Percentiles rank a stretch among this genome's conserved stretches.
phyloP scores from a whole-genome alignment of 2,329 filamentous ascomycete species.

The Ophiocordyceps camponoti-rufipedis region DNA sequence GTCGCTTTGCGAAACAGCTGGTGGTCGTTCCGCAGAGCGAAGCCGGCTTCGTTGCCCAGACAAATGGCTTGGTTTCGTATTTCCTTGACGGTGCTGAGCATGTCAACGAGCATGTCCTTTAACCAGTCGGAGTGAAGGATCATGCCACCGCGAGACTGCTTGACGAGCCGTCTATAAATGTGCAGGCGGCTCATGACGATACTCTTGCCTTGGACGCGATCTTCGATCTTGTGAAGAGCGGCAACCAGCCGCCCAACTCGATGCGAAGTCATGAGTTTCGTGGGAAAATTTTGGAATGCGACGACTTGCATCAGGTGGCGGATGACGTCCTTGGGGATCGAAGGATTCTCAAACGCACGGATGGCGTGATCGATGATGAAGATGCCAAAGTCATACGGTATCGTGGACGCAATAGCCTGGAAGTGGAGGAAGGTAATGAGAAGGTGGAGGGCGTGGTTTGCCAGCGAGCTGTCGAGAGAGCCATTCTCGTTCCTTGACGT shows the following conservation, averaged over 20 bases:
- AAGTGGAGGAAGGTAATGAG: slow-evolving; percentile 63
- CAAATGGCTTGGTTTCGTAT: slow-evolving; percentile 57
- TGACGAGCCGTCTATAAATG: slow-evolving; percentile 62
- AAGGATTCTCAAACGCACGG: slow-evolving; percentile 47
- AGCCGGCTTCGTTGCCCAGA: slow-evolving; percentile 53
- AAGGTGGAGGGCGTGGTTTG: slow-evolving; percentile 61
- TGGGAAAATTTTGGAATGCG: slow-evolving; percentile 59
- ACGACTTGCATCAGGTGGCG: slow-evolving; percentile 68
- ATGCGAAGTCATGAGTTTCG: slow-evolving; percentile 54
- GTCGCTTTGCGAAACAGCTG: slow-evolving; percentile 47
- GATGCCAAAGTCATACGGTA: slow-evolving; percentile 61
- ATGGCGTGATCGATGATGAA: slow-evolving; percentile 73
- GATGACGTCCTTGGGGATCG: slow-evolving; percentile 56
- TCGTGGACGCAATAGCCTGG: slow-evolving; percentile 45
- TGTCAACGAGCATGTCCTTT: slow-evolving; percentile 60
- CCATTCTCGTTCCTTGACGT: slow-evolving; percentile 38
- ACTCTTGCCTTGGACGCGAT: slow-evolving; percentile 60
- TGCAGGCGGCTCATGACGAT: slow-evolving; percentile 59
- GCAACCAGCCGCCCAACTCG: slow-evolving; percentile 54
- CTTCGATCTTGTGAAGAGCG: slow-evolving; percentile 53
- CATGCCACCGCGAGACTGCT: slow-evolving; percentile 55
- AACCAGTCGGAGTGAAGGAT: slow-evolving; percentile 59
- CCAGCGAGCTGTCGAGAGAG: slow-evolving; percentile 46
- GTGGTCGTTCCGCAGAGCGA: slow-evolving; percentile 49
- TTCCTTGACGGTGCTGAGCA: slow-evolving; percentile 64